Evolutionary conservation across 2,329 filamentous ascomycete species (phyloP).

Genomic region (Monilinia aucupariae): DNA sequence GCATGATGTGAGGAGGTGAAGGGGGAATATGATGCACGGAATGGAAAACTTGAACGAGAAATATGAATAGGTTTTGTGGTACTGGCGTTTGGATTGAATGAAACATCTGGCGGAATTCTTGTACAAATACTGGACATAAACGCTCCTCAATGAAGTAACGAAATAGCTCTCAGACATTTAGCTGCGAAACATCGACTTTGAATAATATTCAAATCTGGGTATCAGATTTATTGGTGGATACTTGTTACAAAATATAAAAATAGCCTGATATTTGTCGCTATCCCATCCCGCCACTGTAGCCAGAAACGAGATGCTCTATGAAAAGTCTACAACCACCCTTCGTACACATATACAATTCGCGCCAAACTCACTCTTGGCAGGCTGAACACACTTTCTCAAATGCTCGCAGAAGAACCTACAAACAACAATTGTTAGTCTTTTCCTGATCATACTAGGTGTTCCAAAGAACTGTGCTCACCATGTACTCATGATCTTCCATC

Average conservation of each 20-base stretch:
- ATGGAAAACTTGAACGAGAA: neutral
- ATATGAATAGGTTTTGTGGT: slow-evolving; percentile 1
- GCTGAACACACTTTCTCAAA: slow-evolving; percentile 10
- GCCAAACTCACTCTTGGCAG: neutral
- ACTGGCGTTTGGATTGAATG: slow-evolving; percentile 4
- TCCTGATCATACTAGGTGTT: no score
- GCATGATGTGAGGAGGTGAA: neutral
- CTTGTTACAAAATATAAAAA: neutral
- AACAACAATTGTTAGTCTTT: neutral
- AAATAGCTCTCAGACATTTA: neutral
- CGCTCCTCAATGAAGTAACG: slow-evolving; percentile 13
- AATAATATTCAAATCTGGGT: neutral
- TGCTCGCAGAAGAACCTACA: slow-evolving; percentile 14
- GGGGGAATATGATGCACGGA: neutral
- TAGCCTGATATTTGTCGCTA: neutral
- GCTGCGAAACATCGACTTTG: neutral
- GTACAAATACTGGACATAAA: neutral
- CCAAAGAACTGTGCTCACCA: slow-evolving; percentile 34
- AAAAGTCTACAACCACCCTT: neutral
- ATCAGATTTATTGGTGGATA: neutral
- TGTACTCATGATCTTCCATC: slow-evolving; percentile 50
- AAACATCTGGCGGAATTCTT: neutral
- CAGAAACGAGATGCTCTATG: neutral
- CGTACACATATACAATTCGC: neutral
- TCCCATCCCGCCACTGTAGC: neutral